Conservation (phyloP, 371 early-diverging fungal species). For the Actinomucor elegans region DNA sequence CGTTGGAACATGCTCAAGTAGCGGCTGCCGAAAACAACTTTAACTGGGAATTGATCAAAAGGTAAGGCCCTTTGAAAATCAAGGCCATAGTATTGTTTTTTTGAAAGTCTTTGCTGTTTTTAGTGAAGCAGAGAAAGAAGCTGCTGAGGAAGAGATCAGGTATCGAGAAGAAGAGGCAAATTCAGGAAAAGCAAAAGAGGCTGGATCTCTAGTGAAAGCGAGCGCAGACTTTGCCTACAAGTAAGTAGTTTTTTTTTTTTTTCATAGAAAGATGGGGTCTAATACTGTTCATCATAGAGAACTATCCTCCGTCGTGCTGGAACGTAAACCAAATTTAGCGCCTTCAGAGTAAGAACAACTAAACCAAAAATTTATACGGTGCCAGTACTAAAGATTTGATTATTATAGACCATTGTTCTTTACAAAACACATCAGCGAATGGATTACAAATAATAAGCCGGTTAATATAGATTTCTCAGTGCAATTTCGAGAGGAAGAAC, state of each 20-base stretch:
- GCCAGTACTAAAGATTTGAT: neutral
- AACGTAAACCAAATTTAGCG: slow-evolving; percentile 14
- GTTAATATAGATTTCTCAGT: slow-evolving; percentile 13
- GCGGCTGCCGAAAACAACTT: slow-evolving; percentile 19
- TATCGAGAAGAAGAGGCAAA: slow-evolving; percentile 19
- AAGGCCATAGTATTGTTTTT: too few relatives aligned
- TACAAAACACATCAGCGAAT: slow-evolving; percentile 26
- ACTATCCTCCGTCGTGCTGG: slow-evolving; percentile 17
- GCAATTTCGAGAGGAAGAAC: slow-evolving; percentile 20
- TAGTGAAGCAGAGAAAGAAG: slow-evolving; percentile 30
- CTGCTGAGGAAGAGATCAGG: slow-evolving; percentile 19
- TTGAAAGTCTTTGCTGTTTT: neutral
- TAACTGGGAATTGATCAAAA: slow-evolving; percentile 23
- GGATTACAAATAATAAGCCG: slow-evolving; percentile 33
- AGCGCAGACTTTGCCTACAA: slow-evolving; percentile 32
- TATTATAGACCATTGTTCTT: slow-evolving; percentile 21
- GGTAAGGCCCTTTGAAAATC: slow-evolving; percentile 3
- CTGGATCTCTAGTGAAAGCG: slow-evolving; percentile 26
- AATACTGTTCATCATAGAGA: slow-evolving; percentile 5
- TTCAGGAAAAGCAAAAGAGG: slow-evolving; percentile 27
- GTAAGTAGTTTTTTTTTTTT: too few relatives aligned
- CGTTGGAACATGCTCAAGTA: slow-evolving; percentile 27
- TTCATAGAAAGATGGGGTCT: neutral
- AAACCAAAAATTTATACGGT: neutral
- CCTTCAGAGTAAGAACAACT: slow-evolving; percentile 9